Evolutionary conservation across 768 basidiomycete species (phyloP).

Genomic region (Pholiota molesta): DNA sequence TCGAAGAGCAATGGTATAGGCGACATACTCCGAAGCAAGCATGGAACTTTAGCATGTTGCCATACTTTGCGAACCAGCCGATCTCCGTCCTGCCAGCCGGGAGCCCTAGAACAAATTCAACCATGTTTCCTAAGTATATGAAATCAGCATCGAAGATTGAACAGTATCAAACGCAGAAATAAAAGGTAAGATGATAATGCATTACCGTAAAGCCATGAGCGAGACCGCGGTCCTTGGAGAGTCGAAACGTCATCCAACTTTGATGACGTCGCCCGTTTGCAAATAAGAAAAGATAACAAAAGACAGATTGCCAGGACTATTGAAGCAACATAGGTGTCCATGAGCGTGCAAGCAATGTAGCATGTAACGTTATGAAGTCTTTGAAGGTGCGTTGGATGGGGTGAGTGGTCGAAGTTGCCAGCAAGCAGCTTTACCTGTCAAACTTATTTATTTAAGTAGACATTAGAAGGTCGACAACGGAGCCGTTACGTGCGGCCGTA

Average conservation of each 20-base stretch:
- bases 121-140: slow-evolving; percentile 1
- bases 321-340: not conserved
- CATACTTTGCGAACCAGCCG: slow-evolving; percentile 3
- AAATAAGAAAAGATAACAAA: not conserved
- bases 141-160: not conserved
- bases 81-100: slow-evolving; percentile 3
- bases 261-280: not conserved
- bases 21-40: slow-evolving; percentile 7
- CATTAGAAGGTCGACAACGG: no score
- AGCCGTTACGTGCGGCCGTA: no score
- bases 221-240: slow-evolving; percentile 3
- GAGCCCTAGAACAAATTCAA: not conserved
- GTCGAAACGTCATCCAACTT: not conserved
- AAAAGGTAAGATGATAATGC: no score
- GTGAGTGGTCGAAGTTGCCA: no score
- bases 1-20: no score
- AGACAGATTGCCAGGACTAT: not conserved
- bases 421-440: no score
- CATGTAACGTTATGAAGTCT: no score
- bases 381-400: no score
- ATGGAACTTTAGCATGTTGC: slow-evolving; percentile 2
- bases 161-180: not conserved
- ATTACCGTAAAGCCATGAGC: slow-evolving; percentile 6
- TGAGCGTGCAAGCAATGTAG: not conserved
- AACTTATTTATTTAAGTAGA: no score